Conservation (phyloP, 768 basidiomycete species). For the Rubroboletus satanas region DNA sequence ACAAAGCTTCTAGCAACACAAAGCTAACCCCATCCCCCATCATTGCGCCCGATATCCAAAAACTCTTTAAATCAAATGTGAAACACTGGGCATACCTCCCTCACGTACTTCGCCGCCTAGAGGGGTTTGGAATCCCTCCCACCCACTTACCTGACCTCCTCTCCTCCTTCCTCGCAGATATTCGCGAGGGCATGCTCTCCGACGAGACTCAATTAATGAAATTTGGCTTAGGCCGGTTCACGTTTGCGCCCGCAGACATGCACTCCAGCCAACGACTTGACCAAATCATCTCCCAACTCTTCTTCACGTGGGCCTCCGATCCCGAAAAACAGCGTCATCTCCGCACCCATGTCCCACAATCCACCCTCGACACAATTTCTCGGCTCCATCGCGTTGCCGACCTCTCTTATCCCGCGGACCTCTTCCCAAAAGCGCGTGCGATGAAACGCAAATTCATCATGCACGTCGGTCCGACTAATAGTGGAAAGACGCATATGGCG, state of each 20-base stretch:
- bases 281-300: constrained; percentile 46
- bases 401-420: constrained; percentile 46
- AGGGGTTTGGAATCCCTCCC: constrained; percentile 46
- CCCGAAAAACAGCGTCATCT: constrained; percentile 28
- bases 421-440: constrained; percentile 49
- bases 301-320: constrained; percentile 54
- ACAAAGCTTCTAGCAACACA: background rate
- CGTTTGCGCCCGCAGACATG: constrained; percentile 30
- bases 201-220: constrained; percentile 17
- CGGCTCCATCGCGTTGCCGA: constrained; percentile 39
- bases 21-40: background rate
- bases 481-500: constrained; percentile 94
- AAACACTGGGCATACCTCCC: constrained; percentile 36
- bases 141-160: constrained; percentile 41
- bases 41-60: constrained; percentile 10
- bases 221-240: constrained; percentile 44
- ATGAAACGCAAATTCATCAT: constrained; percentile 78
- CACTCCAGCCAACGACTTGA: constrained; percentile 36
- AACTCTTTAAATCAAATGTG: constrained; percentile 36
- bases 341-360: constrained; percentile 23
- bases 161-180: constrained; percentile 36
- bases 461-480: constrained; percentile 97
- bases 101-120: constrained; percentile 38
- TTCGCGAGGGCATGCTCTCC: constrained; percentile 33
- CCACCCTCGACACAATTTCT: constrained; percentile 38